Evolutionary conservation across 164 flowering plant species (phyloP).

Genomic region (Brasenia schreberi): DNA sequence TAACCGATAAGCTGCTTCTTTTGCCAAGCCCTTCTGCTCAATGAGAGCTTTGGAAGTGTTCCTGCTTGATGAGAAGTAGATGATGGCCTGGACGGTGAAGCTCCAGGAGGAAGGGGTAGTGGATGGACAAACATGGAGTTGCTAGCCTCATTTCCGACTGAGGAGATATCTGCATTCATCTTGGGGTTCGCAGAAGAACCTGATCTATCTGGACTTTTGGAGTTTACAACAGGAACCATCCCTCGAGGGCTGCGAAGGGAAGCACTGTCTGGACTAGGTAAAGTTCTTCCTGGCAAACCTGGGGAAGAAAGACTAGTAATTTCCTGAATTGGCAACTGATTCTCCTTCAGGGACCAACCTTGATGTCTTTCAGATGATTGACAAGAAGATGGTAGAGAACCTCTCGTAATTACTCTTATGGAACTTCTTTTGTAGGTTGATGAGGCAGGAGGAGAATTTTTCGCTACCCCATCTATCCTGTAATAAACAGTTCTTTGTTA

Average conservation of each 20-base stretch:
- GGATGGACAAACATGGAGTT: slow-evolving; percentile 42
- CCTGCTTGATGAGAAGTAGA: slow-evolving; percentile 22
- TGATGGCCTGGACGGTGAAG: slow-evolving; percentile 22
- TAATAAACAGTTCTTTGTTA: not conserved
- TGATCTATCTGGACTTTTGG: slow-evolving; percentile 23
- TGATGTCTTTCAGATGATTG: slow-evolving; percentile 20
- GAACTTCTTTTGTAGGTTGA: slow-evolving; percentile 61
- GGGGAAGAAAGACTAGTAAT: slow-evolving; percentile 21
- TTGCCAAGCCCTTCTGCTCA: slow-evolving; percentile 53
- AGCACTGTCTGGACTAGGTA: slow-evolving; percentile 33
- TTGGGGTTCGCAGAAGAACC: slow-evolving; percentile 39
- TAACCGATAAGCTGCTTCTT: slow-evolving; percentile 94
- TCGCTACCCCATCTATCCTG: slow-evolving; percentile 14
- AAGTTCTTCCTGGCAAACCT: slow-evolving; percentile 20
- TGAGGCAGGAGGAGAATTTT: slow-evolving; percentile 53
- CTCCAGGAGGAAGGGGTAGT: slow-evolving; percentile 82
- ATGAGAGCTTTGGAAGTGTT: slow-evolving; percentile 24
- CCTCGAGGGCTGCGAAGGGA: slow-evolving; percentile 35
- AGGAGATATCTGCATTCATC: slow-evolving; percentile 19
- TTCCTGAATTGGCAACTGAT: slow-evolving; percentile 22
- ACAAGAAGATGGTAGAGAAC: slow-evolving; percentile 15
- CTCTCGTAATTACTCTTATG: slow-evolving; percentile 20
- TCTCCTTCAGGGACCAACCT: slow-evolving; percentile 56
- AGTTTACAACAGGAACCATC: slow-evolving; percentile 21
- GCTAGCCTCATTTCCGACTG: slow-evolving; percentile 24